phyloP scores from a whole-genome alignment of 129 eudicot species.

The sunflower (Helianthus annuus) region DNA sequence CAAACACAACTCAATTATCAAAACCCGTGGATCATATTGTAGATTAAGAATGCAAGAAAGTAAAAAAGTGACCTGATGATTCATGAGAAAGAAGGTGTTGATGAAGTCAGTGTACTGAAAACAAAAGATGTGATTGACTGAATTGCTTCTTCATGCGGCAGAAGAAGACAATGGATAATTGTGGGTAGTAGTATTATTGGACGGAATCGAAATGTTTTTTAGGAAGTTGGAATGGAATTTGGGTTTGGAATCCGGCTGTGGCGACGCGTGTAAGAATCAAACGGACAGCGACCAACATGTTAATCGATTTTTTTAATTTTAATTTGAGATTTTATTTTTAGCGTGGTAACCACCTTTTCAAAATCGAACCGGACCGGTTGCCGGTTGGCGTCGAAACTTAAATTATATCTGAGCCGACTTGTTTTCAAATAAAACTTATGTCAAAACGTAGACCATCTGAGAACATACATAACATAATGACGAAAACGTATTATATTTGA shows the following conservation, averaged over 20 bases:
- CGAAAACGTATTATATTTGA: too few species aligned
- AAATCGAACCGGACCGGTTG: too few species aligned
- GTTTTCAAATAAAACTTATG: too few species aligned
- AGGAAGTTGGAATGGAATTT: conserved; percentile 39
- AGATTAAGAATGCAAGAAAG: neutral
- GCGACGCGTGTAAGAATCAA: conserved; percentile 52
- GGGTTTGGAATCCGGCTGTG: conserved; percentile 58
- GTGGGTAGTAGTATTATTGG: conserved; percentile 32
- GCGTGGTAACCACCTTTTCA: too few species aligned
- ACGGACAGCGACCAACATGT: conserved; percentile 36
- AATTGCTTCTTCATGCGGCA: neutral
- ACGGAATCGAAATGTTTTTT: conserved; percentile 57
- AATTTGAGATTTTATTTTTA: too few species aligned
- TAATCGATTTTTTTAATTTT: neutral
- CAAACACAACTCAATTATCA: conserved; percentile 2
- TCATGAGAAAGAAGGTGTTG: conserved; percentile 23
- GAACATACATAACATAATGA: too few species aligned
- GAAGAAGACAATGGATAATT: neutral
- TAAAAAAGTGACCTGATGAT: conserved; percentile 37
- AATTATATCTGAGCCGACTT: too few species aligned
- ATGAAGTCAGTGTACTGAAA: neutral
- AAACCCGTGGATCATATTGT: conserved; percentile 13
- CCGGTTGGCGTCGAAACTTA: too few species aligned
- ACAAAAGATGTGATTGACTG: conserved; percentile 15
- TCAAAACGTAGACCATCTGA: too few species aligned